Conservation (phyloP, 139 green algal species). For the Deuterostichococcus epilithicus region DNA sequence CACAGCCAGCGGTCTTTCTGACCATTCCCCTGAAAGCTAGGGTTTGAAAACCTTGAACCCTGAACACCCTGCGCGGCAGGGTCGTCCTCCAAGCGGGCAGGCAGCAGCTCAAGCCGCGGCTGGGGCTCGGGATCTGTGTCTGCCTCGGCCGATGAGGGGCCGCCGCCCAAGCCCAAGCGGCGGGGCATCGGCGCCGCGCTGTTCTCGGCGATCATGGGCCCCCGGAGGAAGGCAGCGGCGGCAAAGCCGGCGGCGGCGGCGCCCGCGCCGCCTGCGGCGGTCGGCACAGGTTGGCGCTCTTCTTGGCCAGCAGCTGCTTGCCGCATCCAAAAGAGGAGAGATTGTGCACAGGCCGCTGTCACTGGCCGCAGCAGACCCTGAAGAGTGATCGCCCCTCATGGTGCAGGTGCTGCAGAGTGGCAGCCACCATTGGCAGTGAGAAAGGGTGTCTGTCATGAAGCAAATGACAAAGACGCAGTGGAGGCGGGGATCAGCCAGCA, state of each 20-base stretch:
- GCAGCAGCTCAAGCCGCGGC: conserved; percentile 5
- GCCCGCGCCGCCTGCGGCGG: not conserved
- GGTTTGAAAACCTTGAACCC: too few relatives aligned
- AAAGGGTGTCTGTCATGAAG: too few relatives aligned
- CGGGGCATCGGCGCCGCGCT: not conserved
- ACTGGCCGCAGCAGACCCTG: not conserved
- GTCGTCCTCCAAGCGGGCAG: not conserved
- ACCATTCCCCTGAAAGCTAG: too few relatives aligned
- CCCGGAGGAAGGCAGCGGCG: not conserved
- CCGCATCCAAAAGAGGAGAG: too few relatives aligned
- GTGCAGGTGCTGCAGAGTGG: too few relatives aligned
- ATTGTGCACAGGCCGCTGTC: not conserved
- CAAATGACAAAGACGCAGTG: too few relatives aligned
- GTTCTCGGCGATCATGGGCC: not conserved
- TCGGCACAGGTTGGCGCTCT: too few relatives aligned
- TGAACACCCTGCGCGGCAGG: not conserved
- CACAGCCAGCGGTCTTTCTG: too few relatives aligned
- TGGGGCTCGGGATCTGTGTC: not conserved
- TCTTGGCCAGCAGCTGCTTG: not conserved
- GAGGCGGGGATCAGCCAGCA: too few relatives aligned
- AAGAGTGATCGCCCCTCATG: too few relatives aligned
- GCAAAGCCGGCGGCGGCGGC: not conserved
- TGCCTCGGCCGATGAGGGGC: not conserved
- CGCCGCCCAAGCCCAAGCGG: not conserved
- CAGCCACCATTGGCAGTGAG: too few relatives aligned